A percentile compares a stretch with the other conserved stretches of the same genome.
These are phyloP conservation scores for Rubus parviflorus DNA, from an alignment of 306 rosid species.

Conservation along the genomic window DNA sequence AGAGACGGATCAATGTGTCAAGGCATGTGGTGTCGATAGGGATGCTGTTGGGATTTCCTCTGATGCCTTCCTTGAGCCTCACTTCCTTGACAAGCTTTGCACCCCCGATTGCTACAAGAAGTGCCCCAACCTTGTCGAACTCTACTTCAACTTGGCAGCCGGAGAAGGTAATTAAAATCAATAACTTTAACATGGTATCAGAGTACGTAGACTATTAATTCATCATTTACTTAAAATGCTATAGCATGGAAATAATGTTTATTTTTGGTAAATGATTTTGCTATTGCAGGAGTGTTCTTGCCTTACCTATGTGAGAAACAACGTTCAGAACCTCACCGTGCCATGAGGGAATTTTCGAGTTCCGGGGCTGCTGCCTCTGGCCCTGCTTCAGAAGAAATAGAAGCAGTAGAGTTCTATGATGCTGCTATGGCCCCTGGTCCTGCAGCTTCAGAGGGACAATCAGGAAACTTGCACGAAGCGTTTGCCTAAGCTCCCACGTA, in stretches of 20 bases:
- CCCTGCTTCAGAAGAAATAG: conserved; percentile 31
- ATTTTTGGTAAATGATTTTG: neutral
- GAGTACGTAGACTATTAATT: neutral
- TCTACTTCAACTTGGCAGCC: conserved; percentile 65
- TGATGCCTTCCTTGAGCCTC: conserved; percentile 66
- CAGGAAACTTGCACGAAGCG: neutral
- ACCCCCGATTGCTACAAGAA: conserved; percentile 52
- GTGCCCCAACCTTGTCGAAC: conserved; percentile 68
- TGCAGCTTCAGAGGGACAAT: neutral
- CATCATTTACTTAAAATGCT: neutral
- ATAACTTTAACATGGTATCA: neutral
- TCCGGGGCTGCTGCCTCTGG: conserved; percentile 50
- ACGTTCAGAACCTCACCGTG: conserved; percentile 51
- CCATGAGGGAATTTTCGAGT: conserved; percentile 58
- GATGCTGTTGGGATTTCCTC: conserved; percentile 69
- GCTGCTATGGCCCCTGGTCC: neutral
- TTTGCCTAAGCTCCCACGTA: neutral
- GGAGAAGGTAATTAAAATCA: conserved; percentile 46
- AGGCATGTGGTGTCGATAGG: conserved; percentile 68
- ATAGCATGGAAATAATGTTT: neutral
- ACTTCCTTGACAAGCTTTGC: conserved; percentile 62
- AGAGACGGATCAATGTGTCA: conserved; percentile 60
- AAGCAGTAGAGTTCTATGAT: neutral
- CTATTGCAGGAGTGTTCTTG: conserved; percentile 56
- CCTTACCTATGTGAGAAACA: conserved; percentile 60